A percentile compares a stretch with the other conserved stretches of the same genome.
These are phyloP conservation scores for Leishmania aethiopica DNA, from an alignment of 208 protist genomes.

Conservation along the genomic window DNA sequence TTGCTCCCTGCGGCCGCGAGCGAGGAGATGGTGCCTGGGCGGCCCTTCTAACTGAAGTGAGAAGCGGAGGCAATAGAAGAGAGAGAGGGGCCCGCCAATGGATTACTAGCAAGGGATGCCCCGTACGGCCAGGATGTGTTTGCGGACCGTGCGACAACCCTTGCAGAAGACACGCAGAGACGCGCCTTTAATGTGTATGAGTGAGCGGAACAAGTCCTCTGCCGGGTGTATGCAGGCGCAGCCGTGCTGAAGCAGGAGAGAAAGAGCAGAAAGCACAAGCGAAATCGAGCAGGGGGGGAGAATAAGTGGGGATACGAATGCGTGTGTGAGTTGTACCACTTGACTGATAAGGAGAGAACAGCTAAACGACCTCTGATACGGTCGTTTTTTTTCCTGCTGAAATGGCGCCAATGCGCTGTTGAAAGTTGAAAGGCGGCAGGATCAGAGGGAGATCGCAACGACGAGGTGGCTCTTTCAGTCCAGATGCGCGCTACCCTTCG, in stretches of 20 bases:
- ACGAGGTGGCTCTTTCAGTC: not conserved
- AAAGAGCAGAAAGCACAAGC: not conserved
- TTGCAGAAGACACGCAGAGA: not conserved
- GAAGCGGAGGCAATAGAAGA: not conserved
- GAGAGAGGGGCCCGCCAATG: not conserved
- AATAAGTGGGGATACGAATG: not conserved
- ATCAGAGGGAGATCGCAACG: not conserved
- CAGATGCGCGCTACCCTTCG: not conserved
- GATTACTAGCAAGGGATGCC: not conserved
- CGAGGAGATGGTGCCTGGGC: not conserved
- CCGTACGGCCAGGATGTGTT: not conserved
- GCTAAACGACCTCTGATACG: not conserved
- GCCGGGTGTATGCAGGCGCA: not conserved
- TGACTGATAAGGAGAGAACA: not conserved
- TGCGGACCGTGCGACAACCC: not conserved
- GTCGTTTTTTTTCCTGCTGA: not conserved
- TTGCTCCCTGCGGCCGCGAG: not conserved
- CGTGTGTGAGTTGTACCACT: not conserved
- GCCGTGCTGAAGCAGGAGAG: not conserved
- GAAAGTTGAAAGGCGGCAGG: not conserved
- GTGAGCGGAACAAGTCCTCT: not conserved
- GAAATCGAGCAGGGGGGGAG: not conserved
- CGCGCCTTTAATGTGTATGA: not conserved
- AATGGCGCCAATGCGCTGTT: not conserved
- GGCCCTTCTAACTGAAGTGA: not conserved